phyloP scores from a whole-genome alignment of 108 stramenopile genomes.

The Licmophora abbreviata region DNA sequence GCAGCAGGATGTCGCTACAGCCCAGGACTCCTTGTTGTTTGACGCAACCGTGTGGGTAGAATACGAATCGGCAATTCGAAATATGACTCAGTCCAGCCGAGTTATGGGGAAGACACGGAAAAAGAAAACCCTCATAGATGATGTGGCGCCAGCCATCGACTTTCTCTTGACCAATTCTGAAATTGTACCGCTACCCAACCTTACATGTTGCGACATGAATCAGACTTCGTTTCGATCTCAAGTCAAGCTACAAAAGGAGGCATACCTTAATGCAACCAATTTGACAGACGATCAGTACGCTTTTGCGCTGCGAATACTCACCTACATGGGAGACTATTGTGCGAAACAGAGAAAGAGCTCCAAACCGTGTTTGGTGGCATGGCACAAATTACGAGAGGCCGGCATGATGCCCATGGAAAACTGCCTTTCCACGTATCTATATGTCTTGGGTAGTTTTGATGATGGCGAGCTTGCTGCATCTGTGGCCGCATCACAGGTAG shows the following conservation, averaged over 20 bases:
- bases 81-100: constrained; percentile 10
- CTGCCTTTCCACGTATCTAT: constrained; percentile 42
- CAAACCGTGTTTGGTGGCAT: constrained; percentile 26
- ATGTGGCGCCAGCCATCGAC: background rate
- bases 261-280: constrained; percentile 14
- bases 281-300: constrained; percentile 25
- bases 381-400: constrained; percentile 42
- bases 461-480: background rate
- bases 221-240: background rate
- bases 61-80: constrained; percentile 9
- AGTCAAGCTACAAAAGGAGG: constrained; percentile 4
- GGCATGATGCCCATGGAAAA: constrained; percentile 32
- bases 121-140: background rate
- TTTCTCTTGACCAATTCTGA: constrained; percentile 2
- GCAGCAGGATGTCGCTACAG: background rate
- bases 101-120: too few relatives aligned
- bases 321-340: constrained; percentile 38
- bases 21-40: too few relatives aligned
- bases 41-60: constrained; percentile 8
- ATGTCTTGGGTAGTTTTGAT: constrained; percentile 22
- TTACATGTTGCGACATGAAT: background rate
- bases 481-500: constrained; percentile 17
- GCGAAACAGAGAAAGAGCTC: constrained; percentile 22
- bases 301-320: constrained; percentile 18
- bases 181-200: background rate